Base-by-base conservation (phyloP, 805 yeast genomes). In the Candida ponderosae region DNA sequence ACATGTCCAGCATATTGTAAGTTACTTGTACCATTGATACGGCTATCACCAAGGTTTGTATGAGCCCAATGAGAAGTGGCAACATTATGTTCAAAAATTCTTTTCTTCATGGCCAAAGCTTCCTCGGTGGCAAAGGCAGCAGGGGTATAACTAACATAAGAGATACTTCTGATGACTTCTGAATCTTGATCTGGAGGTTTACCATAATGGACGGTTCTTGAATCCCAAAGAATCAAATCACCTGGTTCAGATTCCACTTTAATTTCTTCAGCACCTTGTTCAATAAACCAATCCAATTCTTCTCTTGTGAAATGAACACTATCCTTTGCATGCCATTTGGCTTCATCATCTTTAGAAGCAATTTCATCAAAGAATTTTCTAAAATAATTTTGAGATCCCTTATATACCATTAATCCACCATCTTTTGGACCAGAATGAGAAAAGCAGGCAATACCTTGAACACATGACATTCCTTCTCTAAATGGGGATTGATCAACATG, bases 401-500 rank as follows among this genome's bases (percentile, higher is more conserved):
- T 53, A 41, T 48, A 54, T 7, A 57, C 63, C 5, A 58, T 50
- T 30, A 59, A 44, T 5, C 58, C 52, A 6, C 63, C 65, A 38
- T 60, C 63, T 23, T 54, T 46, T 30, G 45, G 45, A 6, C 56
- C 57, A 19, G 53, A 35, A 10, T 47, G 40, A 14, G 56, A 51
- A 26, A 56, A 38, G 28, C 47, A 49, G n/a, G 57, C 54, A 38
- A 60, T 55, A 30, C 65, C 63, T 42, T 60, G 63, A 17, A 52
- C 49, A 48, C 65, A 58, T 13, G 47, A 44, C 15, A 59, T 37
- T 4, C 60, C 59, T 4, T 40, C 31, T 33, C 57, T 55, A 40
- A 37, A 52, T 5, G 63, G 63, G n/a, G 57, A 50, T 38, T 58
- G 63, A 38, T 60, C 63, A 20, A 60, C 51, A 47, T 60, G 65